Conservation (phyloP, 441 rosid genomes). For the Raphanus hybrid region DNA sequence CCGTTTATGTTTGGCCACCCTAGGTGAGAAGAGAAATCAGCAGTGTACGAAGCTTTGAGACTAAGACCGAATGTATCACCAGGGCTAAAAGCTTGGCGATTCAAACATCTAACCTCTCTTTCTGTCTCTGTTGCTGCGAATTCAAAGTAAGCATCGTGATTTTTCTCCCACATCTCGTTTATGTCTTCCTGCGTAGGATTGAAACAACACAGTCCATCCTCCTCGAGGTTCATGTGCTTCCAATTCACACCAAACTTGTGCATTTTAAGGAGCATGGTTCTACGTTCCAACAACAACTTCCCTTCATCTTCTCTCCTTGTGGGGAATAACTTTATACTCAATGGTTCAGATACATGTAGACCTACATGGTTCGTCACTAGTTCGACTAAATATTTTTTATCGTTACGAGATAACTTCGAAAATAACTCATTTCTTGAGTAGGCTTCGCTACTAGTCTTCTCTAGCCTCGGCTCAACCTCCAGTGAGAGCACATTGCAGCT, state of each 20-base stretch:
- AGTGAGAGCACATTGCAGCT: background rate
- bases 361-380: background rate
- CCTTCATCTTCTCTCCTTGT: background rate
- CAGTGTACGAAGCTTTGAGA: constrained; percentile 46
- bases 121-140: too few species aligned
- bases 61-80: constrained; percentile 60
- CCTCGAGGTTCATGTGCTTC: background rate
- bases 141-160: too few species aligned
- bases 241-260: background rate
- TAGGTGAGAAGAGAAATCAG: background rate
- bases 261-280: background rate
- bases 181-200: background rate
- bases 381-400: background rate
- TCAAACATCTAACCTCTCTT: too few species aligned
- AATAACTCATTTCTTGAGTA: too few species aligned
- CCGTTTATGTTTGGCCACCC: background rate
- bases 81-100: background rate
- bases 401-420: too few species aligned
- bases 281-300: background rate
- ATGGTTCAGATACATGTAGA: background rate
- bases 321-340: background rate
- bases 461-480: background rate
- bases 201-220: background rate
- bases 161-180: background rate
- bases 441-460: background rate